Evolutionary conservation across 2,329 filamentous ascomycete species (phyloP), one percentile per base, ranked within the genome.

Genomic region (Trematosphaeria pertusa): DNA sequence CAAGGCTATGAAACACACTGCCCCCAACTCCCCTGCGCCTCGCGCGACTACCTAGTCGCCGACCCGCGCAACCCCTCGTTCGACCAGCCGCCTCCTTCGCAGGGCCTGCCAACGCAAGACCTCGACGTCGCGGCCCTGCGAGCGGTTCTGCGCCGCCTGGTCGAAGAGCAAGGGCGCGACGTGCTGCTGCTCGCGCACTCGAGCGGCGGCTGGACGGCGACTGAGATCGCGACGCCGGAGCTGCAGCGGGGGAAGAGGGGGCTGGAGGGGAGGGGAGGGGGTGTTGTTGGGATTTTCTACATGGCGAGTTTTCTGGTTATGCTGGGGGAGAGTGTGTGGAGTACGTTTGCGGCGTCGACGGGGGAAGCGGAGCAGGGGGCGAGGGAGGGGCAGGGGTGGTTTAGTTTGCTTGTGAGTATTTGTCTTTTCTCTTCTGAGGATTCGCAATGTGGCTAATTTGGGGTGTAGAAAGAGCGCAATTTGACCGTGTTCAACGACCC

Each of bases 161-260:
- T 54, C 19, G 30, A 46, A 8, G 43, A 48, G 6, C 20, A 44
- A 43, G 39, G 39, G 6, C 47, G 48, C 15, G 20, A 45, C 9
- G 47, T 50, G 8, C n/a, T 50, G 3, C 21, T 50, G 5, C 4
- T 50, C 1, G 47, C 37, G 15, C 43, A 50, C 20, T 50, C 43
- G 3, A 35, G 35, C 11, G 46, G 49, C 4, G 49, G 45, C 8
- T 52, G 41, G 41, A 20, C 11, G 4, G 46, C 49, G 15, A 48
- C 35, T n/a, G 37, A 45, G 30, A 21, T 42, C 10, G 32, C 32
- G 11, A 9, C 41, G 1, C 45, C 40, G n/a, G 34, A 38, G 15
- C 34, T 49, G 7, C 46, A 52, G 24, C 8, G 4, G n/a, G 35
- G 37, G 15, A 28, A 6, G 21, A 24, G 36, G 37, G 31, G 39